These are phyloP conservation scores for Geoglossum glabrum DNA, from an alignment of 495 filamentous ascomycete genomes.

Conservation along the genomic window DNA sequence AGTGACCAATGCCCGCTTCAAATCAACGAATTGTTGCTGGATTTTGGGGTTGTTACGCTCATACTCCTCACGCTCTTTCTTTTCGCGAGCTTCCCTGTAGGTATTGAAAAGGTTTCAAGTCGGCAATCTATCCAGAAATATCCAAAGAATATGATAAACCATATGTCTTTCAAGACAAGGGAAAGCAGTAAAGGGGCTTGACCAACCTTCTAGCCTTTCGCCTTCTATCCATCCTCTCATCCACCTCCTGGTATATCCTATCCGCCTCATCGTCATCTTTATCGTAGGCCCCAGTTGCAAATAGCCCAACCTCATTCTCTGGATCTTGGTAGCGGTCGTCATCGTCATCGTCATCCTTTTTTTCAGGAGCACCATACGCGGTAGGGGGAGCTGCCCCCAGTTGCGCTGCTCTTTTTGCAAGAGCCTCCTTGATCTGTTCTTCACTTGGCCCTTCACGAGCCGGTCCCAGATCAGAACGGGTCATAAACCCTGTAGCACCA, in stretches of 20 bases:
- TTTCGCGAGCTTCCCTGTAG: conserved; percentile 87
- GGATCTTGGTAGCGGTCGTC: conserved; percentile 85
- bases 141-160: conserved; percentile 45
- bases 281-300: conserved; percentile 84
- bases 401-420: conserved; percentile 74
- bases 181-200: conserved; percentile 10
- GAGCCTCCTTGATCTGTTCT: conserved; percentile 92
- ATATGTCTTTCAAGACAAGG: conserved; percentile 23
- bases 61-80: conserved; percentile 79
- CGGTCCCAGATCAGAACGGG: conserved; percentile 86
- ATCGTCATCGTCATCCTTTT: conserved; percentile 66
- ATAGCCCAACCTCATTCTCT: conserved; percentile 89
- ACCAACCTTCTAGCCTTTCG: conserved; percentile 82
- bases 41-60: conserved; percentile 96
- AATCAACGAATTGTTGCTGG: conserved; percentile 90
- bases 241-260: conserved; percentile 81
- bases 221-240: conserved; percentile 87
- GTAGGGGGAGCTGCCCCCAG: conserved; percentile 65
- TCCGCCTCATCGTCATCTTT: conserved; percentile 95
- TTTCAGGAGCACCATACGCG: conserved; percentile 55
- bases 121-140: conserved; percentile 69
- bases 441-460: conserved; percentile 92
- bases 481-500: conserved; percentile 96
- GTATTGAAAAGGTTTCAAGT: conserved; percentile 42
- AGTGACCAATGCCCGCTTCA: conserved; percentile 72